Evolutionary conservation across 805 yeast genomes (phyloP), one percentile per base, ranked within the genome.

Genomic region (Candida morakotiae): DNA sequence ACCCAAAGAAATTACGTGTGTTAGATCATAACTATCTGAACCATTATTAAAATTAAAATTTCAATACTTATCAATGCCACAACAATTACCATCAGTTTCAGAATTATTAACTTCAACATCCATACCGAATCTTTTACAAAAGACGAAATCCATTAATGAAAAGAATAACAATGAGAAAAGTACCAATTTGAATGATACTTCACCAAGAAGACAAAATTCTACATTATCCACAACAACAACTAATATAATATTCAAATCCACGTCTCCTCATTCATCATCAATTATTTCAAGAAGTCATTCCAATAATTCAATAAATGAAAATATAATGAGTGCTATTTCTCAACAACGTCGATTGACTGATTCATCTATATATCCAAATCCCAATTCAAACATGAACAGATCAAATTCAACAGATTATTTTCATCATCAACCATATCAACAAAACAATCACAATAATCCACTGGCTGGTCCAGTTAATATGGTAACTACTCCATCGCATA

Each of bases 61-160:
- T n/a, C n/a, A n/a, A n/a, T n/a, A n/a, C n/a, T n/a, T n/a, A n/a
- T n/a, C n/a, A n/a, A n/a, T n/a, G n/a, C n/a, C n/a, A n/a, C n/a
- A n/a, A 11, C 58, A 51, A 42, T 49, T 53, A 37, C 58, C 58
- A 23, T 52, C 57, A 13, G 58, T 53, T 23, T 45, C 53, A 31
- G 58, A 53, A 37, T 43, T 53, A 33, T 49, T 53, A 48, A 49
- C 49, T 15, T 41, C 47, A 13, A 35, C 37, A 3, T 28, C 37
- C 4, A 17, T 29, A 18, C 34, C 24, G 22, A 31, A 16, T 24
- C 13, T 31, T 3, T 10, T 26, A 13, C 27, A 23, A 10, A 20
- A 19, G 8, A 20, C 38, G 4, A 34, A 15, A 14, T 11, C 31
- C 17, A n/a, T 7, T 5, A 25, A 26, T n/a, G 33, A 22, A 11